Base-by-base conservation (phyloP, 2,329 filamentous ascomycete genomes). In the Penicillium sp. region DNA sequence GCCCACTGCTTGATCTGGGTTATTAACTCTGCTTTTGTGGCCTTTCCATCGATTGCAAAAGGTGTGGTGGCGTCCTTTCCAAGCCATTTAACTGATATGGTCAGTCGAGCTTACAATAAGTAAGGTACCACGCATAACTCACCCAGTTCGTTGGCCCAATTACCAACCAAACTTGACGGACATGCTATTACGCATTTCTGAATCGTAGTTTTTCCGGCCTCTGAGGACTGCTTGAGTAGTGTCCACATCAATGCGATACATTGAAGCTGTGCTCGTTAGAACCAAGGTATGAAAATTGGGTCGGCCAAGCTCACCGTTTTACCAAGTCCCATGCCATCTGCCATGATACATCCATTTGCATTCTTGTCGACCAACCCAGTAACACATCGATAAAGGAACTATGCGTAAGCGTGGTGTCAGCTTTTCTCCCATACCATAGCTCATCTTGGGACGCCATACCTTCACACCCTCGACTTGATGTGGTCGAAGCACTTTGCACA, bases 401-500 rank as follows among this genome's bases (percentile, higher is more conserved):
- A 59, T 36, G 45, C 1, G 31, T 10, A 44, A 19, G 16, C 44
- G 6, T 3, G 10, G 51, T 21, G 58, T 72, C 47, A 70, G 59
- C 50, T 51, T 38, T 31, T 3, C 27, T 34, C 9, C 10, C 13
- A 46, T 41, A 0, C 1, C 25, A 53, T 4, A 27, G 16, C 31
- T 13, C 10, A 29, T 34, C 6, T 13, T 2, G 34, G 6, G 21
- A 11, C 36, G 10, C n/a, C 40, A 51, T 71, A 80, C 78, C 76
- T 94, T 96, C 62, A 99, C 94, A 69, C 94, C 94, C 72, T 97
- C 94, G 38, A 99, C 89, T 76, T 99, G 94, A 87, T 99, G 94
- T 2, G 94, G 94, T 47, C 94, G 88, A 50, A 99, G 79, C 47
- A 96, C 90, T 74, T 97, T 97, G 40, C 91, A 84, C 31, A 99